phyloP scores from a whole-genome alignment of 805 yeast species.

The Candida arabinofermentans region DNA sequence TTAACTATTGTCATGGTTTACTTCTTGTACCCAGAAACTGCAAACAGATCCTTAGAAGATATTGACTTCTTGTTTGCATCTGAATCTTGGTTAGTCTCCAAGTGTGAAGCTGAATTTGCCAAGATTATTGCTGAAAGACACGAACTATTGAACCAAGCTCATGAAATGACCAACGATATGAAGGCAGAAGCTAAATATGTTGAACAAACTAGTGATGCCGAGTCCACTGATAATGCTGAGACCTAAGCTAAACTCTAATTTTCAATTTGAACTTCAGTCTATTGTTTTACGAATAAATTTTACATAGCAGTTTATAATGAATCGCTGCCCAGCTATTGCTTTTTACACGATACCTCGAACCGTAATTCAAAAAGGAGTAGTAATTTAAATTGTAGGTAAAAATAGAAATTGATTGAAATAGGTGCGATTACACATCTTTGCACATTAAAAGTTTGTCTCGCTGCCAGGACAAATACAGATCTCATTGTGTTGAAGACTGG shows the following conservation, averaged over 20 bases:
- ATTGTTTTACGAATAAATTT: too few species aligned
- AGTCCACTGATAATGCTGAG: slow-evolving; percentile 1
- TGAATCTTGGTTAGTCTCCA: slow-evolving; percentile 8
- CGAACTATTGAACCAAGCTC: neutral
- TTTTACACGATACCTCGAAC: too few species aligned
- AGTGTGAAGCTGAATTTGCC: slow-evolving; percentile 11
- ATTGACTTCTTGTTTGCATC: slow-evolving; percentile 16
- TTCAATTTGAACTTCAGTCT: too few species aligned
- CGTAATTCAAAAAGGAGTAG: too few species aligned
- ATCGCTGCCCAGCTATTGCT: too few species aligned
- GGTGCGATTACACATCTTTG: too few species aligned
- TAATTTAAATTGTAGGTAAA: too few species aligned
- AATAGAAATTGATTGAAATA: too few species aligned
- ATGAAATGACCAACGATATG: neutral
- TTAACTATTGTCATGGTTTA: slow-evolving; percentile 29
- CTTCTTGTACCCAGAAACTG: slow-evolving; percentile 42
- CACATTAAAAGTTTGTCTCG: too few species aligned
- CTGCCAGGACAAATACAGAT: too few species aligned
- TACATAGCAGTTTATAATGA: too few species aligned
- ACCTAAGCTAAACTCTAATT: neutral
- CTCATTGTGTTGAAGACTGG: too few species aligned
- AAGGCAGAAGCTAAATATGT: slow-evolving; percentile 1
- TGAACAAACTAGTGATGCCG: neutral
- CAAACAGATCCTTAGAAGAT: slow-evolving; percentile 42
- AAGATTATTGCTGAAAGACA: slow-evolving; percentile 6